Percentiles rank a stretch among this genome's conserved stretches.
Conservation (phyloP, 208 protist species). For the Leishmania gerbilli region DNA sequence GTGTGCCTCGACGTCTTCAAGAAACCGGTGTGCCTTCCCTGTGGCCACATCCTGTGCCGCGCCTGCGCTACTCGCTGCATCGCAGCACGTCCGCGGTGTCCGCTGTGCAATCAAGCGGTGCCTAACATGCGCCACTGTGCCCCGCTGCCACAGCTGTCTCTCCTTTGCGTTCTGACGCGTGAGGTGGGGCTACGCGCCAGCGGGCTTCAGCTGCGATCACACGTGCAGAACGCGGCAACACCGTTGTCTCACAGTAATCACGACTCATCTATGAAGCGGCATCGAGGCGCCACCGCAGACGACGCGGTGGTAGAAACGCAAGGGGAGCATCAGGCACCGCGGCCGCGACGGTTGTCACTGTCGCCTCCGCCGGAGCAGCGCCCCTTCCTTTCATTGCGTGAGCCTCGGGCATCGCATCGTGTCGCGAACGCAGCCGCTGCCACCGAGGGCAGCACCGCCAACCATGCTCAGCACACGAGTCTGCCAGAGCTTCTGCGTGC, state of each 20-base stretch:
- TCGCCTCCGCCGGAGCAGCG: neutral
- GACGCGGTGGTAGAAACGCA: neutral
- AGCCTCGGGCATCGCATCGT: neutral
- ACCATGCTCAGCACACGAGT: neutral
- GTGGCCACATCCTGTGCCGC: constrained; percentile 74
- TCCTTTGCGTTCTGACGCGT: constrained; percentile 44
- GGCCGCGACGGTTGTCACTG: neutral
- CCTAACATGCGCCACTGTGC: constrained; percentile 26
- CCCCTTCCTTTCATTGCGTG: neutral
- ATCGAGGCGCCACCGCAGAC: neutral
- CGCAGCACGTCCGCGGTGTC: constrained; percentile 55
- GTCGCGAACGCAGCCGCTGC: neutral
- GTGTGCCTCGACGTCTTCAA: constrained; percentile 68
- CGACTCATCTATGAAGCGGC: constrained; percentile 3
- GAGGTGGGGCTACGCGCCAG: constrained; percentile 34
- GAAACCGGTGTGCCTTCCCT: constrained; percentile 58
- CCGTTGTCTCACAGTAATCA: neutral
- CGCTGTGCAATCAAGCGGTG: constrained; percentile 68
- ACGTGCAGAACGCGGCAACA: neutral
- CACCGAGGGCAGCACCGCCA: neutral
- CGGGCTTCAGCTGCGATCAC: neutral
- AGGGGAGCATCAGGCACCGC: neutral
- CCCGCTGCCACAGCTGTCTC: constrained; percentile 49
- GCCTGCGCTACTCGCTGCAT: constrained; percentile 55
- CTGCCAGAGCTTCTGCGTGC: neutral